These are phyloP conservation scores for Candida sanyiensis DNA, from an alignment of 805 yeast species.

Conservation along the genomic window DNA sequence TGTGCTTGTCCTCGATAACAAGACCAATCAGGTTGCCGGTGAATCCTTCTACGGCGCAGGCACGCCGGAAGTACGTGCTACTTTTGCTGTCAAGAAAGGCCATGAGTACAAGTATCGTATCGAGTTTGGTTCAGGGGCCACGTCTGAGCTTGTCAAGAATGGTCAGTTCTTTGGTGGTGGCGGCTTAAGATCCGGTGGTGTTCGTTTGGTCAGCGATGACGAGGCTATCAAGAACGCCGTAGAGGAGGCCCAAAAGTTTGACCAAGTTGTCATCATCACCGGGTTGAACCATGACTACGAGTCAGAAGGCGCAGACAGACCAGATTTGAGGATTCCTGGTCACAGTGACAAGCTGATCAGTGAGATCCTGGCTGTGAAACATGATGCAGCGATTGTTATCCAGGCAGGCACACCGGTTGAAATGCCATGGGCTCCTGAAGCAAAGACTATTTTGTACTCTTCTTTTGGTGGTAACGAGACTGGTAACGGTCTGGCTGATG, in stretches of 20 bases:
- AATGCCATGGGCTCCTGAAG: slow-evolving; percentile 46
- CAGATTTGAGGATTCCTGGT: slow-evolving; percentile 46
- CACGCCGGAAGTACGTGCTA: slow-evolving; percentile 40
- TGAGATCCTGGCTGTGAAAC: slow-evolving; percentile 43
- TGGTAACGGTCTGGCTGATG: slow-evolving; percentile 58
- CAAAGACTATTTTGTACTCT: slow-evolving; percentile 44
- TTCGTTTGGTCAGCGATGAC: slow-evolving; percentile 26
- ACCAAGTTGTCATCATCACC: slow-evolving; percentile 45
- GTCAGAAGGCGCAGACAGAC: slow-evolving; percentile 54
- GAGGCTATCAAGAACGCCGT: slow-evolving; percentile 37
- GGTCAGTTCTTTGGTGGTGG: slow-evolving; percentile 29
- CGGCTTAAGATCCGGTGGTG: slow-evolving; percentile 28
- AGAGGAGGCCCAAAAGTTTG: slow-evolving; percentile 41
- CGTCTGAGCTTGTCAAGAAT: slow-evolving; percentile 22
- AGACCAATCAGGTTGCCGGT: slow-evolving; percentile 45
- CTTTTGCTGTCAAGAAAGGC: slow-evolving; percentile 36
- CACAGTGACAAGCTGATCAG: slow-evolving; percentile 40
- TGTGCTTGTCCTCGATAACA: slow-evolving; percentile 46
- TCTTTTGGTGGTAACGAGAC: slow-evolving; percentile 57
- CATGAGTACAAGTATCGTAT: slow-evolving; percentile 37
- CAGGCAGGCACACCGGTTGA: slow-evolving; percentile 62
- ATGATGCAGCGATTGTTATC: slow-evolving; percentile 47
- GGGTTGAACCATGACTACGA: slow-evolving; percentile 57
- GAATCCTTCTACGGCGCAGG: slow-evolving; percentile 48
- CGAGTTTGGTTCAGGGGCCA: slow-evolving; percentile 45